Evolutionary conservation across 805 yeast species (phyloP).

Genomic region (Wickerhamiella dianesei): DNA sequence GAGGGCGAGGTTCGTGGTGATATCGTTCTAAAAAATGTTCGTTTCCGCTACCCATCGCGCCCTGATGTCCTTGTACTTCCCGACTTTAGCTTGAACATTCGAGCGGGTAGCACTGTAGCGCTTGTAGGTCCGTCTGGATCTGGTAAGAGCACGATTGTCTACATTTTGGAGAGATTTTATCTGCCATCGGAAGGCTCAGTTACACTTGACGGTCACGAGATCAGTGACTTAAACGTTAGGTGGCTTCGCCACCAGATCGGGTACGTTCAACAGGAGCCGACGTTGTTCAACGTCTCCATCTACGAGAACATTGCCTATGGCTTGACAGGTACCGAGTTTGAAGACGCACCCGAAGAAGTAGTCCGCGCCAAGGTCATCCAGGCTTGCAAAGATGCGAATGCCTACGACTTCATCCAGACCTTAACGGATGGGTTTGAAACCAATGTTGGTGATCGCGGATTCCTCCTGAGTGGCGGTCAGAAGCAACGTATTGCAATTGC

Average conservation of each 20-base stretch:
- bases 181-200: slow-evolving; percentile 65
- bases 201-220: slow-evolving; percentile 71
- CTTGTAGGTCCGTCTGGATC: slow-evolving; percentile 94
- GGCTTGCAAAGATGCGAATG: slow-evolving; percentile 29
- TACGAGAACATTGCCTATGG: slow-evolving; percentile 84
- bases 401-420: slow-evolving; percentile 33
- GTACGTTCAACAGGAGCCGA: slow-evolving; percentile 93
- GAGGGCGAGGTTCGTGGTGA: slow-evolving; percentile 36
- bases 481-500: slow-evolving; percentile 63
- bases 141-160: slow-evolving; percentile 83
- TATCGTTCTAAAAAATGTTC: slow-evolving; percentile 67
- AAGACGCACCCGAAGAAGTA: slow-evolving; percentile 30
- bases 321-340: slow-evolving; percentile 55
- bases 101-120: slow-evolving; percentile 85
- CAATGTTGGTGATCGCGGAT: slow-evolving; percentile 46
- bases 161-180: slow-evolving; percentile 77
- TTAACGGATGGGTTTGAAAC: slow-evolving; percentile 77
- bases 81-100: slow-evolving; percentile 63
- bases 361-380: slow-evolving; percentile 27
- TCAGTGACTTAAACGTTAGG: slow-evolving; percentile 55
- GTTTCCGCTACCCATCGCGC: slow-evolving; percentile 67
- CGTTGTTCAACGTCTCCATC: slow-evolving; percentile 77
- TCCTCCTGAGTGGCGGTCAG: slow-evolving; percentile 55
- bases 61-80: slow-evolving; percentile 74
- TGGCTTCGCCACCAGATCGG: slow-evolving; percentile 67